Evolutionary conservation across 2,329 filamentous ascomycete genomes (phyloP), one percentile per base, ranked within the genome.

Genomic region (Saccharata proteae): DNA sequence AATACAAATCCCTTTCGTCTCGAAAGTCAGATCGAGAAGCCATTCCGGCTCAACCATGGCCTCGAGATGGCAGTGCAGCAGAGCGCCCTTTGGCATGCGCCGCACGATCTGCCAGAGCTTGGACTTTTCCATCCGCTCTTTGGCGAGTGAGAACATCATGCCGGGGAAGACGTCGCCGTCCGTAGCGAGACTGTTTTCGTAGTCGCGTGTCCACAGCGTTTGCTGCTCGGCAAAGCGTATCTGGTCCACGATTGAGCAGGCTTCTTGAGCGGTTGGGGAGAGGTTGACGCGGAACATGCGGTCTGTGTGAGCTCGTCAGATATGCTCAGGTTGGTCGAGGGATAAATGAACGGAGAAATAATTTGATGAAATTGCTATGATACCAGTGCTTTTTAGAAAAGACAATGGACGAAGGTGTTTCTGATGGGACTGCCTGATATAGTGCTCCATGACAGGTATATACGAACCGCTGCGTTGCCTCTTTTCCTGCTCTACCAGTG

Each of bases 91-190:
- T 16, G 88, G 88, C 80, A 96, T 84, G 40, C 64, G 70, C 37
- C 77, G 71, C 11, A 93, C 70, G 44, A 94, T 90, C 41, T 74
- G 69, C 84, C 84, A 96, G 15, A 94, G 65, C 47, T 76, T 76
- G 10, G 83, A 93, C 43, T 67, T 66, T 56, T 93, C 83, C 74
- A 93, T 92, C 21, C 74, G 73, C n/a, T 76, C 71, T 55, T 85
- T 88, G 43, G 84, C 84, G 20, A 88, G 67, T 20, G 72, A 77
- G 57, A 93, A 94, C 80, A 93, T 90, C 79, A 93, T 93, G 8
- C 86, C 86, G 1, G 84, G 84, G 49, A 80, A 83, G 30, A 88
- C 62, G 42, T 74, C 72, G 38, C 73, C 68, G 34, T 72, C 59
- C 40, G 71, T 68, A 3, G 77, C 75, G 3, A 84, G 61, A 26